phyloP scores from a whole-genome alignment of 2,329 filamentous ascomycete genomes.

The Aurifilum marmelostoma region DNA sequence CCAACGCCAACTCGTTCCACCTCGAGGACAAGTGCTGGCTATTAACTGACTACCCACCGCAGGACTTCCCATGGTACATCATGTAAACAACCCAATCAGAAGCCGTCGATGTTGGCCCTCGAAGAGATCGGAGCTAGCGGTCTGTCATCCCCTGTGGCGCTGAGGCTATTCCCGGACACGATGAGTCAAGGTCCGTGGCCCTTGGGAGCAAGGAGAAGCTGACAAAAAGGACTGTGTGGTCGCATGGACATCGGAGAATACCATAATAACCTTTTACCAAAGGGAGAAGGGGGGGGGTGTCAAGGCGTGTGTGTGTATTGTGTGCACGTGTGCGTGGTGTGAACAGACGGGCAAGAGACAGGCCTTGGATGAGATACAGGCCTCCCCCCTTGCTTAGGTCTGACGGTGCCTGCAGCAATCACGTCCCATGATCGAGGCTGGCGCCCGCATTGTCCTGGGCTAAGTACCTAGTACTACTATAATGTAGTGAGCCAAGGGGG shows the following conservation, averaged over 20 bases:
- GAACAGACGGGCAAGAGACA: neutral
- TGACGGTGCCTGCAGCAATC: slow-evolving; percentile 8
- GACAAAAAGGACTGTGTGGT: neutral
- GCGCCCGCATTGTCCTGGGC: neutral
- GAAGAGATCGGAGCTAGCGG: slow-evolving; percentile 12
- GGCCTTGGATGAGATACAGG: neutral
- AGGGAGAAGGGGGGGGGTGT: too few relatives aligned
- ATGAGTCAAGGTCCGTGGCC: slow-evolving; percentile 10
- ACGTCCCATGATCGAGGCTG: slow-evolving; percentile 8
- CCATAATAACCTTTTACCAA: neutral
- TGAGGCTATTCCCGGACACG: slow-evolving; percentile 17
- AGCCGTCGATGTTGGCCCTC: neutral
- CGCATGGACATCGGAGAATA: neutral
- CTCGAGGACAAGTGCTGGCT: too few relatives aligned
- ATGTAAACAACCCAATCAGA: neutral
- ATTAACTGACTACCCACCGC: too few relatives aligned
- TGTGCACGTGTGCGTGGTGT: neutral
- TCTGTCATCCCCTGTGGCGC: slow-evolving; percentile 15
- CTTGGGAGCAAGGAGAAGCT: neutral
- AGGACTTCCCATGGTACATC: neutral
- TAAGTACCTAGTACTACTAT: neutral
- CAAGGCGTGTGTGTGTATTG: neutral
- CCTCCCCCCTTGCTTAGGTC: slow-evolving; percentile 8
- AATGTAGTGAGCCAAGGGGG: neutral
- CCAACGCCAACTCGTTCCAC: too few relatives aligned